phyloP scores from a whole-genome alignment of 1,284 basidiomycete genomes.

The Sporisorium reilianum region DNA sequence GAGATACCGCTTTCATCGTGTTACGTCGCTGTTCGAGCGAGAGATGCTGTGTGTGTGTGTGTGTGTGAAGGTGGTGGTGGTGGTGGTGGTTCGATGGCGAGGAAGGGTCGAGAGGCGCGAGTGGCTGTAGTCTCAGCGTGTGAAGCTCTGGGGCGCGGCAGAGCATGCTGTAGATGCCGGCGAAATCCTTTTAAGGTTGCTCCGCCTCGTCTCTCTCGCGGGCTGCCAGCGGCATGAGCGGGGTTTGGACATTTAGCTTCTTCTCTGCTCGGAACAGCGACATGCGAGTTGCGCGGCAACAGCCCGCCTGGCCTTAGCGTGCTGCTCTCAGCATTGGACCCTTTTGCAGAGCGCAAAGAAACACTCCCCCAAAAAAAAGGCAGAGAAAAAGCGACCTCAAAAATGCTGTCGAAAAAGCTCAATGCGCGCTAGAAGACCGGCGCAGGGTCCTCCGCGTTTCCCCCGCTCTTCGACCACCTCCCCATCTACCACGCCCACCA shows the following conservation, averaged over 20 bases:
- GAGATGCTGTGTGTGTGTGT: not conserved
- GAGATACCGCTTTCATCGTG: not conserved
- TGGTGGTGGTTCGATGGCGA: slow-evolving; percentile 1
- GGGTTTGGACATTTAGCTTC: not conserved
- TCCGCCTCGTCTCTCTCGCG: too few species aligned
- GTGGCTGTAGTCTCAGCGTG: not conserved
- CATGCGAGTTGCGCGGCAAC: not conserved
- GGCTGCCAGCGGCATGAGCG: not conserved
- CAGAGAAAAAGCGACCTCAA: slow-evolving; percentile 2
- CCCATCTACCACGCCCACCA: not conserved
- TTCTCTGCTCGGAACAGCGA: not conserved
- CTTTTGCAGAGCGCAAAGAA: not conserved
- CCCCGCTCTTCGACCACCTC: slow-evolving; percentile 6
- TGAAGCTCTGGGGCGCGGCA: not conserved
- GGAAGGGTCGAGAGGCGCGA: not conserved
- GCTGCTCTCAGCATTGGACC: not conserved
- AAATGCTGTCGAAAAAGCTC: not conserved
- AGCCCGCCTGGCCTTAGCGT: too few species aligned
- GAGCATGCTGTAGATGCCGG: not conserved
- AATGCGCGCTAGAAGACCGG: slow-evolving; percentile 1
- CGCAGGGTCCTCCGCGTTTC: slow-evolving; percentile 23
- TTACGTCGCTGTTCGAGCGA: not conserved
- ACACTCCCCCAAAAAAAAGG: not conserved
- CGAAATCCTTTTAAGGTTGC: not conserved
- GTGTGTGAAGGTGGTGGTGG: not conserved